Evolutionary conservation across 2,329 filamentous ascomycete genomes (phyloP), one percentile per base, ranked within the genome.

Genomic region (Botryotinia convoluta): DNA sequence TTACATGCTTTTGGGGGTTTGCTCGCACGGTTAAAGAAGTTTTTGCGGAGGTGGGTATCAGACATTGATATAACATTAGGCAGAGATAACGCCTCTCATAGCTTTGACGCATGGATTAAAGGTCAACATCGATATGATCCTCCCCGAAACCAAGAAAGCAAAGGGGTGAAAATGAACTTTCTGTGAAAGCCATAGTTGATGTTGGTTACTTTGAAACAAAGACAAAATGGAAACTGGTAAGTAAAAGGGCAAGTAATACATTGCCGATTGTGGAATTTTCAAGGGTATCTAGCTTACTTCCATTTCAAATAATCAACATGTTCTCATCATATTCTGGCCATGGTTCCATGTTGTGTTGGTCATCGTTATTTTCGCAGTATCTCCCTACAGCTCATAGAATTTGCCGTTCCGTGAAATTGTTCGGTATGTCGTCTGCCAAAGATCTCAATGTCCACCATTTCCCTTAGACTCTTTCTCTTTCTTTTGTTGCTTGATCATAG

Each of bases 401-500:
- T 54, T 22, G 22, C 26, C 26, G 26, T 54, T n/a, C 22, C 26
- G 63, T 44, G 7, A 6, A 18, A 51, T n/a, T 32, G 22, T 37
- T 37, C 14, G 3, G 26, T 20, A 68, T 29, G 14, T 68, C 4
- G 8, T 16, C 35, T 10, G 44, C 26, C 22, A 16, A 57, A 42
- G 12, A 42, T 42, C 48, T 72, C 39, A 72, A 60, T 72, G 51
- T 2, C 51, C 70, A n/a, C 29, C 48, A 39, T 59, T 68, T 22
- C 44, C 67, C 44, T 73, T 73, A 3, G 29, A 42, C 62, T 83
- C 83, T 79, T 83, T 82, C 76, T 82, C 82, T 74, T 77, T 80
- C 79, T 77, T 83, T 82, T 86, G 84, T 76, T 80, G 80, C 60
- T 79, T 82, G 37, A 89, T 83, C 26, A 85, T 76, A 18, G 79